Evolutionary conservation across 306 rosid species (phyloP).

Genomic region (Quercus gilva): DNA sequence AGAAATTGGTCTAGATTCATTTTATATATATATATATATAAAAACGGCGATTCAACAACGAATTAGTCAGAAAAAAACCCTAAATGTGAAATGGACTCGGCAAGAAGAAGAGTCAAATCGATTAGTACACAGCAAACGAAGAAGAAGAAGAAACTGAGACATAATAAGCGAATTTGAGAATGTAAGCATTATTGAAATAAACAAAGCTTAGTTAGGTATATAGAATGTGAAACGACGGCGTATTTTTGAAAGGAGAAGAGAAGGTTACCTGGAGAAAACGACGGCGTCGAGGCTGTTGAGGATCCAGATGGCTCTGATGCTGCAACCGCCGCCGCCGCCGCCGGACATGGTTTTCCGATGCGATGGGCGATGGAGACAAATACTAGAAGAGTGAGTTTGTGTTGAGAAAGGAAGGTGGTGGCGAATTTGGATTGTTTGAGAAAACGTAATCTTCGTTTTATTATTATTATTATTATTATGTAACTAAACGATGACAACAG

Average conservation of each 20-base stretch:
- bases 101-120: neutral
- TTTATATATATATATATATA: too few species aligned
- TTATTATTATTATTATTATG: too few species aligned
- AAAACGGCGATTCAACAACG: too few species aligned
- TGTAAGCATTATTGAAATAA: neutral
- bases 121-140: neutral
- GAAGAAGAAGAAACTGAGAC: neutral
- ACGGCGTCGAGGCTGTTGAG: slow-evolving; percentile 76
- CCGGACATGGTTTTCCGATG: slow-evolving; percentile 47
- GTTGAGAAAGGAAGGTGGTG: neutral
- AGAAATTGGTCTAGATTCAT: too few species aligned
- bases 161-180: neutral
- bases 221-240: neutral
- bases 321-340: slow-evolving; percentile 51
- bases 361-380: neutral
- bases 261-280: slow-evolving; percentile 70
- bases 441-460: too few species aligned
- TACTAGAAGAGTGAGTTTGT: too few species aligned
- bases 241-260: neutral
- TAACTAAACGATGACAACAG: too few species aligned
- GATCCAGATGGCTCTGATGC: slow-evolving; percentile 94
- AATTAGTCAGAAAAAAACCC: neutral
- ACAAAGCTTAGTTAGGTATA: neutral
- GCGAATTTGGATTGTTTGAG: too few species aligned
- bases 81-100: too few species aligned